Conservation (phyloP, 2,329 filamentous ascomycete species). For the Fusarium heterosporum region DNA sequence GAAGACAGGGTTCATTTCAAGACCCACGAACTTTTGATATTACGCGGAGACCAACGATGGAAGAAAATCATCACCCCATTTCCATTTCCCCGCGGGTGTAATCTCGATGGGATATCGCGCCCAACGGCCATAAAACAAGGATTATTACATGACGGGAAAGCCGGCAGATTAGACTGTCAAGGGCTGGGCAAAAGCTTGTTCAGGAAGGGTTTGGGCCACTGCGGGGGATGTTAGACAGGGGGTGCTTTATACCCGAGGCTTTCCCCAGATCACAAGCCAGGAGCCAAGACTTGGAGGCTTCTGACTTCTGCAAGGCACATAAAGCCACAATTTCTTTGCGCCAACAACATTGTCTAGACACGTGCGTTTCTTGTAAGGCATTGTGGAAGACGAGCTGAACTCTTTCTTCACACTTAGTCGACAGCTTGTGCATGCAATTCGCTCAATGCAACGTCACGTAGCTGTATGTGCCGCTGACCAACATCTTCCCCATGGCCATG, state of each 20-base stretch:
- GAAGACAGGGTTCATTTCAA: conserved; percentile 1
- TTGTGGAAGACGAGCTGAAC: background rate
- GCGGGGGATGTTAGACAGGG: conserved; percentile 21
- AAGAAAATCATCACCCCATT: conserved; percentile 1
- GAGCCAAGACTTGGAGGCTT: background rate
- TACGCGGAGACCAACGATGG: background rate
- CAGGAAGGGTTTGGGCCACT: conserved; percentile 12
- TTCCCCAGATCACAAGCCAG: conserved; percentile 37
- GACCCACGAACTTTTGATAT: conserved; percentile 29
- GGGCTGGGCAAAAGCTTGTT: conserved; percentile 32
- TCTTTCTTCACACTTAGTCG: background rate
- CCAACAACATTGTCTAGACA: background rate
- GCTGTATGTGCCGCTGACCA: background rate
- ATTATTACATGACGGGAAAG: background rate
- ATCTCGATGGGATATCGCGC: conserved; percentile 5
- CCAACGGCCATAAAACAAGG: no score
- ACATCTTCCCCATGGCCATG: background rate
- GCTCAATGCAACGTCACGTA: background rate
- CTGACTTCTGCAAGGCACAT: conserved; percentile 22
- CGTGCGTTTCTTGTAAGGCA: background rate
- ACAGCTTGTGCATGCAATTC: background rate
- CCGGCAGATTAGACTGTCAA: background rate
- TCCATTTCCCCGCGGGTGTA: background rate
- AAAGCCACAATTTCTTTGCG: conserved; percentile 10
- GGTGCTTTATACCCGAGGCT: conserved; percentile 32